phyloP scores from a whole-genome alignment of 176 grass and related monocot species.

The Calamus simplicifolius region DNA sequence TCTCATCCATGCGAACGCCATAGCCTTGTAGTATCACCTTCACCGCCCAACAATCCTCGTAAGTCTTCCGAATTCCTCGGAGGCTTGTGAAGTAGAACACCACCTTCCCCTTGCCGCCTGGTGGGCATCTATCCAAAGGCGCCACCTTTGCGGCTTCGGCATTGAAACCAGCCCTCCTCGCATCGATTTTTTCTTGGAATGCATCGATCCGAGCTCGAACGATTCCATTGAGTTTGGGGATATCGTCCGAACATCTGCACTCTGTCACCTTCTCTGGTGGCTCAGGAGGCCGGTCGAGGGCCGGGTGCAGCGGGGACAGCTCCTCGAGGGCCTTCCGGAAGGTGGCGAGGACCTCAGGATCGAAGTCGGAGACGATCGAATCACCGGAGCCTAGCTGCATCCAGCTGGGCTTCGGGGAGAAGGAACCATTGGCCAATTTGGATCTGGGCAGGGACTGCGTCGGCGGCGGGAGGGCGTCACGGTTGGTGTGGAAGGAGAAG shows the following conservation, averaged over 20 bases:
- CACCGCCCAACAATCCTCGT: slow-evolving; percentile 74
- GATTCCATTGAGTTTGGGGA: slow-evolving; percentile 54
- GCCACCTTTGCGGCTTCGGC: slow-evolving; percentile 16
- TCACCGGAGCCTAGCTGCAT: not conserved
- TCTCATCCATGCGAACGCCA: slow-evolving; percentile 70
- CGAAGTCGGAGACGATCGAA: slow-evolving; percentile 34
- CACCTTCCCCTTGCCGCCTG: slow-evolving; percentile 38
- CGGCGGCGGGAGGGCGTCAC: not conserved
- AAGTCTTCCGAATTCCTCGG: slow-evolving; percentile 76
- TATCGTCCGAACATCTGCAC: slow-evolving; percentile 13
- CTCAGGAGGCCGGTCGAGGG: not conserved
- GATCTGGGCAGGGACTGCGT: no score
- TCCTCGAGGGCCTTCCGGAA: slow-evolving; percentile 46
- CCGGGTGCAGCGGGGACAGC: not conserved
- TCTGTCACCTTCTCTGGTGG: slow-evolving; percentile 2
- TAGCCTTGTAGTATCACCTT: slow-evolving; percentile 57
- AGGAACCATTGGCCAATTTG: no score
- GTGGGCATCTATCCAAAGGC: slow-evolving; percentile 2
- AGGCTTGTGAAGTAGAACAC: slow-evolving; percentile 85
- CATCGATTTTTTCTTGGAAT: slow-evolving; percentile 79
- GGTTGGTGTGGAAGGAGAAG: slow-evolving; percentile 22
- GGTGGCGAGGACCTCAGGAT: slow-evolving; percentile 41
- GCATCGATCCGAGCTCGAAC: slow-evolving; percentile 56
- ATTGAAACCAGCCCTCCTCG: slow-evolving; percentile 18
- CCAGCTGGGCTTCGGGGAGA: no score